Conservation (phyloP, 225 moss, liverwort and hornwort species). For the Bryum argenteum region DNA sequence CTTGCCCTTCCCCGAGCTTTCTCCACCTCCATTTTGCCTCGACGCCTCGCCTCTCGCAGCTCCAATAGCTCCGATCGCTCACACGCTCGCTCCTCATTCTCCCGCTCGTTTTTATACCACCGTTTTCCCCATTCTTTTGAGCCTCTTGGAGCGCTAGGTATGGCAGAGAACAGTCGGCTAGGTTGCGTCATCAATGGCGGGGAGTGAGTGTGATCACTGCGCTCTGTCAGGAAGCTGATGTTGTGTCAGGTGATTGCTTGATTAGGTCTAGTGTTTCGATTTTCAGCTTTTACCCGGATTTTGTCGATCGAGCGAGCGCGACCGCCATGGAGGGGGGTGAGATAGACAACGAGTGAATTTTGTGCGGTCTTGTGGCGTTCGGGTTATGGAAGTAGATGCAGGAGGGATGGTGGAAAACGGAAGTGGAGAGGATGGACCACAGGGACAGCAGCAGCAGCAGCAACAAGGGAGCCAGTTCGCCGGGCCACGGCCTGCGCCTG, state of each 20-base stretch:
- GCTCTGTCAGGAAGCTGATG: constrained; percentile 25
- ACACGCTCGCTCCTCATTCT: neutral
- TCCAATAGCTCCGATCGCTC: neutral
- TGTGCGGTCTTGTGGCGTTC: neutral
- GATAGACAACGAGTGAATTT: constrained; percentile 34
- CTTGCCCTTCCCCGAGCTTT: neutral
- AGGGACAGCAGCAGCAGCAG: constrained; percentile 18
- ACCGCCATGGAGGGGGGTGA: constrained; percentile 35
- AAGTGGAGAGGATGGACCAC: constrained; percentile 18
- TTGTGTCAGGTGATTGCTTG: constrained; percentile 34
- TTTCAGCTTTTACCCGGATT: neutral
- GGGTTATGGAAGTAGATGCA: constrained; percentile 50
- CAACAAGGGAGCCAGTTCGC: no score
- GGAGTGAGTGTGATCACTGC: constrained; percentile 27
- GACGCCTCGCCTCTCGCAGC: neutral
- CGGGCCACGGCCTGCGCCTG: constrained; percentile 64
- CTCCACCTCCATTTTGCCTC: neutral
- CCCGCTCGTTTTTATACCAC: neutral
- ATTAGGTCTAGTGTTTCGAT: constrained; percentile 31
- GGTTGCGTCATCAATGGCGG: constrained; percentile 29
- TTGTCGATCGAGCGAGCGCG: constrained; percentile 12
- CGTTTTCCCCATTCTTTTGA: neutral
- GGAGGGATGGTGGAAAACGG: constrained; percentile 46
- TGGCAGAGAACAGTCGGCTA: neutral
- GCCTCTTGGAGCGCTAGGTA: constrained; percentile 1